Evolutionary conservation across 2,329 filamentous ascomycete species (phyloP), one percentile per base, ranked within the genome.

Genomic region (Zopfia rhizophila): DNA sequence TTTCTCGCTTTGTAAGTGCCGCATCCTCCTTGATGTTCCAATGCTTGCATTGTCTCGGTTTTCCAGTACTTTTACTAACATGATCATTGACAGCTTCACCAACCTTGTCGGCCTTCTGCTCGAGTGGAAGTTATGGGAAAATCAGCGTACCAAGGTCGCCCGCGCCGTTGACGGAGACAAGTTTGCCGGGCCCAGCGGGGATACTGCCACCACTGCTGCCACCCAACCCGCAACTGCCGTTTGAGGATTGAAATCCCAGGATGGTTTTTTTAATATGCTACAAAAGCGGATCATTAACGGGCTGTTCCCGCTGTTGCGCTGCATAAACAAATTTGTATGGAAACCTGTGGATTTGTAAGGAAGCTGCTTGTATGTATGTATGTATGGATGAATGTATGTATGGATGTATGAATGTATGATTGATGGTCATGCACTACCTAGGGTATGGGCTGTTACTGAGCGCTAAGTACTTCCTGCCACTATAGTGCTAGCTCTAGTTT

Each of bases 1-100:
- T 63, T 63, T 16, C 29, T 63, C n/a, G 57, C 59, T 23, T 63
- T 63, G 55, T 61, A 42, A 51, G 54, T 51, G 1, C 17, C 10
- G 21, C 33, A 10, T 16, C 1, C 30, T 51, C 17, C 42, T 25
- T n/a, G n/a, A n/a, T n/a, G n/a, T n/a, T n/a, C n/a, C n/a, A n/a
- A n/a, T 27, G 8, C 16, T 12, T 32, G 30, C 30, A 8, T 16
- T 10, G 11, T 32, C 14, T 12, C 30, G 8, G n/a, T n/a, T 3
- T 36, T 8, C 11, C 6, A 5, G 6, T n/a, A 11, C 19, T 7
- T 11, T 5, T 36, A 12, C 42, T 50, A 29, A 35, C 27, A 31
- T n/a, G 5, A 10, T 28, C 10, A 12, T 3, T 18, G 5, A 21
- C 18, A 61, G 58, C 39, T 55, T 63, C 31, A 61, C 58, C 0